Base-by-base conservation (phyloP, 148 eudicot genomes). In the Vaccinium macrocarpon region DNA sequence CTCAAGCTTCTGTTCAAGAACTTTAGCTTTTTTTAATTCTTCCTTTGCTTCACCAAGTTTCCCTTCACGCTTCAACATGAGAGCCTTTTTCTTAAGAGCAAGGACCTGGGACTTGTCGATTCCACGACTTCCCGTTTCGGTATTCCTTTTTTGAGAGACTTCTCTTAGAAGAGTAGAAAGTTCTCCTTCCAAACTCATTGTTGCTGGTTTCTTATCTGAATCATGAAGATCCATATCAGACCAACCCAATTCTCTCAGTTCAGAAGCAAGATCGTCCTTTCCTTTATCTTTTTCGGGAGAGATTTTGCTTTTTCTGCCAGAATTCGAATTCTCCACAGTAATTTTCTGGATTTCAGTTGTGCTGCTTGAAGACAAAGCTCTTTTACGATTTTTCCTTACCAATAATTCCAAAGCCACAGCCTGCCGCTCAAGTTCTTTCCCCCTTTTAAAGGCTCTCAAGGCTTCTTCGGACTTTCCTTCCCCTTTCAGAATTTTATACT, bases 391-490 rank as follows among this genome's bases (percentile, higher is more conserved):
- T 90, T 94, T 96, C 84, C 97, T 92, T 64, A 91, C 82, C 64
- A 88, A 89, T 48, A 96, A 73, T 79, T 96, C 99, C 85, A 93
- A 80, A 38, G 97, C 92, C 9, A 86, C 94, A 86, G 98, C 98
- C 87, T 93, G 98, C 82, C 98, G 89, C 90, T 93, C 99, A 80
- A 96, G 93, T 83, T 96, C 99, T 88, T 92, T 93, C 35, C 94
- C 91, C 87, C 90, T 92, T 88, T 94, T 94, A 72, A 94, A 96
- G 68, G 98, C 97, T 87, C 82, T 93, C 56, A 96, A 83, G 73
- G 99, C 99, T 88, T 96, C 99, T 71, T 92, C 98, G 53, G 94
- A 81, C 84, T 94, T 94, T 72, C 95, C 95, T 86, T 91, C 95
- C 27, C 94, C 95, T 90, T 93, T 94, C 32, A 96, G 88, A 64